Evolutionary conservation across 2,329 filamentous ascomycete genomes (phyloP), one percentile per base, ranked within the genome.

Genomic region (Ilyonectria destructans): DNA sequence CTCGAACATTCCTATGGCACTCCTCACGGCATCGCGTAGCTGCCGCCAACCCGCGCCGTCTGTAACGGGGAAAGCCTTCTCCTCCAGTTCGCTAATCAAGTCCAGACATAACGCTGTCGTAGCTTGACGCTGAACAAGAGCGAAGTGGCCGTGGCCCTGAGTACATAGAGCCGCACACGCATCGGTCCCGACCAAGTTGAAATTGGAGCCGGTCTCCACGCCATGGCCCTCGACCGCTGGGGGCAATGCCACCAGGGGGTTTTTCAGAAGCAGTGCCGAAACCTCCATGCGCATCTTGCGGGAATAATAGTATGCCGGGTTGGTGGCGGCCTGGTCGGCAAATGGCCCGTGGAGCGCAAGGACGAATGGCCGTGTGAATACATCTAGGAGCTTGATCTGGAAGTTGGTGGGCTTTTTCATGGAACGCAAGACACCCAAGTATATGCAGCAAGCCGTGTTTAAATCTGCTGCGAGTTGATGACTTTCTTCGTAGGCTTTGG

Each of bases 261-360:
- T 67, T 31, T 46, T 33, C 6, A 64, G 21, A 12, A 68, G 60
- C 6, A 64, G 55, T 7, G 65, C 65, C 6, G 60, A 58, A 3
- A 59, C 45, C 6, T 83, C 81, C 37, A 83, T 77, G 61, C 77
- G 77, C 43, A 83, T 78, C 68, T 85, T 85, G 29, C 82, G 80
- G 0, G 83, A 85, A 72, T 82, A 86, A 71, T 84, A 83, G 68
- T 82, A 85, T 6, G 79, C 75, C 1, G 83, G 82, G 43, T 84
- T 77, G 1, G 77, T 79, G 1, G 84, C 81, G 12, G 62, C 62
- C 35, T 77, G 73, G 6, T 73, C 74, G 31, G 83, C 78, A 74
- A 81, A 84, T 0, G 81, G 81, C 13, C 84, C 82, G 65, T 89
- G 86, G 0, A 90, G 80, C 1, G 82, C 80, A 17, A 89, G 68